Conservation (phyloP, 2,329 filamentous ascomycete genomes). For the Phialophora macrospora region DNA sequence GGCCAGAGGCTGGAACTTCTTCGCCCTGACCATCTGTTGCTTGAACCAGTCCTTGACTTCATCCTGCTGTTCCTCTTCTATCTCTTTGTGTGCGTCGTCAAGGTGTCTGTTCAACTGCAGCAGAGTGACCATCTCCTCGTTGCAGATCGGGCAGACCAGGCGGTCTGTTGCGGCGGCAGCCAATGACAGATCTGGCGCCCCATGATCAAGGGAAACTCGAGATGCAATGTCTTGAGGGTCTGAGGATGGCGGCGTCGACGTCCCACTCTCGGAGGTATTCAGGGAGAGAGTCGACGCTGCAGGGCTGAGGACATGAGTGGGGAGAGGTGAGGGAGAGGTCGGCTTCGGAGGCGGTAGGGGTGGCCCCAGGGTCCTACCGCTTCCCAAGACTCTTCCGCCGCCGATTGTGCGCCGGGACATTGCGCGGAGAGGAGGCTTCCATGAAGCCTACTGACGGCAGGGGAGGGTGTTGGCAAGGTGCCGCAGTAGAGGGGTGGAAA, state of each 20-base stretch:
- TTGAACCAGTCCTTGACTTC: conserved; percentile 98
- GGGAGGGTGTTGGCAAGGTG: conserved; percentile 9
- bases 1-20: conserved; percentile 87
- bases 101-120: conserved; percentile 89
- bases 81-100: conserved; percentile 87
- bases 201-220: conserved; percentile 73
- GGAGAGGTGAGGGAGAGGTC: conserved; percentile 49
- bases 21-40: conserved; percentile 89
- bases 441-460: conserved; percentile 40
- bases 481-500: conserved; percentile 10
- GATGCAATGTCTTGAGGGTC: conserved; percentile 78
- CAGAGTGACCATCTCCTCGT: conserved; percentile 96
- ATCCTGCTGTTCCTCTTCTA: conserved; percentile 85
- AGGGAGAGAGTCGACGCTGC: conserved; percentile 77
- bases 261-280: conserved; percentile 57
- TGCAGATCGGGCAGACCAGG: conserved; percentile 96
- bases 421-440: conserved; percentile 41
- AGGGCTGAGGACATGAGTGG: conserved; percentile 60
- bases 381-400: conserved; percentile 89
- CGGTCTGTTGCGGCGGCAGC: conserved; percentile 64
- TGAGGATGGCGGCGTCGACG: conserved; percentile 73
- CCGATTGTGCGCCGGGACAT: conserved; percentile 89
- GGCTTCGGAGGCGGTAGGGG: conserved; percentile 52
- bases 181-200: conserved; percentile 55
- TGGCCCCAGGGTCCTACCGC: conserved; percentile 79